Evolutionary conservation across 257 asterid genomes (phyloP), one percentile per base, ranked within the genome.

Genomic region (Cordia subcordata): DNA sequence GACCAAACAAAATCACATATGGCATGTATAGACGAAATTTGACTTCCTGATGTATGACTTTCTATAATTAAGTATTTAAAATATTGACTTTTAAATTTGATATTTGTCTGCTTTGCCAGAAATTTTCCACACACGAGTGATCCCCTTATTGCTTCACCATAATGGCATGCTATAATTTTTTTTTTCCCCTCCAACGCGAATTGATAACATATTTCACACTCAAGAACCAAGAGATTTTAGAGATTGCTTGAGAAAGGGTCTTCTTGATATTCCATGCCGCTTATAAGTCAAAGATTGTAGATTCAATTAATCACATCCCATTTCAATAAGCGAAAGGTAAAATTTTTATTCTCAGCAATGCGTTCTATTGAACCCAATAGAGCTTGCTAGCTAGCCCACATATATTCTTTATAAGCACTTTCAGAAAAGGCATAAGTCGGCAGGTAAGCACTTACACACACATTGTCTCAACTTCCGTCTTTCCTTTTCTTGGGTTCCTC

Each of bases 371-470:
- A 42, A 8, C 15, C 35, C 3, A 42, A 2, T 42, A 42, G 47
- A 39, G 44, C 44, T 39, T 39, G 9, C 44, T 39, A 39, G 44
- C 8, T 39, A 39, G 44, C 12, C 8, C 47, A 3, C 47, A 42
- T 8, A 10, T 42, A 42, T 42, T 42, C 47, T 1, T 42, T 42
- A 42, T 8, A 42, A 47, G 19, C 57, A 59, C 52, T 63, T 67
- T 76, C 68, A 64, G 69, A 76, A 79, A 60, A 67, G 58, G 61
- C 59, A 42, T 21, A 50, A 70, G 69, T 74, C 22, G 80, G 78
- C 53, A 67, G 64, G 49, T 62, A 22, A 57, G 78, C 89, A 76
- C 88, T 71, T 35, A 51, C 54, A 27, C 3, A 27, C 35, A 27
- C 35, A 3, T 6, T 27, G 3, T 10, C 12, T 42, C 47, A 39